These are phyloP conservation scores for Podila epicladia DNA, from an alignment of 192 early-diverging fungal genomes.

Conservation along the genomic window DNA sequence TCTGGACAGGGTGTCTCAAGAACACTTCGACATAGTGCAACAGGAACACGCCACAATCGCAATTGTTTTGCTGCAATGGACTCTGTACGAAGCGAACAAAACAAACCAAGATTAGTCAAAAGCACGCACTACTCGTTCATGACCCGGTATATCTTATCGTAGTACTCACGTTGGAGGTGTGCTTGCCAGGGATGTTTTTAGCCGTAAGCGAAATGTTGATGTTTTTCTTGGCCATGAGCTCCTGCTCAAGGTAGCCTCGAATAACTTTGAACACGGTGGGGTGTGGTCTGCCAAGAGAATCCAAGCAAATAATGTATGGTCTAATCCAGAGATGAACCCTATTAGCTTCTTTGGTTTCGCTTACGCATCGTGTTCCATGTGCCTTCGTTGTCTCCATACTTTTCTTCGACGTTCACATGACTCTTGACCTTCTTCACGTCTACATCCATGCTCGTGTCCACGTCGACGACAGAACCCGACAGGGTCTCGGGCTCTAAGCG, in stretches of 20 bases:
- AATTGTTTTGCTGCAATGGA: conserved; percentile 79
- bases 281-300: conserved; percentile 26
- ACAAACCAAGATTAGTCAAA: background rate
- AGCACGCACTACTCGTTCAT: background rate
- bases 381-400: background rate
- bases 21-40: conserved; percentile 82
- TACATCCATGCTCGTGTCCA: conserved; percentile 6
- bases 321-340: background rate
- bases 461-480: background rate
- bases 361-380: background rate
- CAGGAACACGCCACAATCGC: conserved; percentile 89
- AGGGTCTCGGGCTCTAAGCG: background rate
- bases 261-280: conserved; percentile 28
- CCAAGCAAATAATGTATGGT: conserved; percentile 36
- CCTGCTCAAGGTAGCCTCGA: conserved; percentile 31
- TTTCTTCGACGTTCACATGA: conserved; percentile 13
- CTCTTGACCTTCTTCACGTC: conserved; percentile 3
- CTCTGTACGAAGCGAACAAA: conserved; percentile 43
- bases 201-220: conserved; percentile 17
- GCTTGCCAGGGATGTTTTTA: conserved; percentile 32
- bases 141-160: background rate
- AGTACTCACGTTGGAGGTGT: conserved; percentile 28
- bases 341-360: background rate
- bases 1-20: conserved; percentile 37
- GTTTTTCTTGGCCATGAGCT: conserved; percentile 16